Evolutionary conservation across 2,329 filamentous ascomycete genomes (phyloP).

Genomic region (Exophiala xenobiotica): DNA sequence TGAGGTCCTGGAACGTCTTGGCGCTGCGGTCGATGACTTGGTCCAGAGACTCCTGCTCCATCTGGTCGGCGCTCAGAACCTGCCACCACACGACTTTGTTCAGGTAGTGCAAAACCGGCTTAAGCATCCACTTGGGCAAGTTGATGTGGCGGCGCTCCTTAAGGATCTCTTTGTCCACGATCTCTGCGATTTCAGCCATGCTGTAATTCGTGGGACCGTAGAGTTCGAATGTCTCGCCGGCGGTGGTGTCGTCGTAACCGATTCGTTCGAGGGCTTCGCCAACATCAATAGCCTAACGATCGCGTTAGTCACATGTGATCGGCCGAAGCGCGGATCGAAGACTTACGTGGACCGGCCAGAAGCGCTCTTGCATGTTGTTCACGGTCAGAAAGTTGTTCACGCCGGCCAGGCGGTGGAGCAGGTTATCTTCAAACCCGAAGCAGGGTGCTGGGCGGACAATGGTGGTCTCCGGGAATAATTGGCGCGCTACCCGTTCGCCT

Average conservation of each 20-base stretch:
- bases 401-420: constrained; percentile 81
- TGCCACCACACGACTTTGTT: constrained; percentile 91
- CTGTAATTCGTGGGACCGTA: constrained; percentile 93
- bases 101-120: constrained; percentile 69
- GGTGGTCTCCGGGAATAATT: constrained; percentile 94
- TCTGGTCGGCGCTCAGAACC: constrained; percentile 71
- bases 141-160: constrained; percentile 90
- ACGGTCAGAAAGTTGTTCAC: constrained; percentile 80
- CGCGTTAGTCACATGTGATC: too few species aligned
- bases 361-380: constrained; percentile 90
- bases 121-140: constrained; percentile 75
- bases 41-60: constrained; percentile 90
- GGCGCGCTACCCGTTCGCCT: constrained; percentile 79
- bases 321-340: too few species aligned
- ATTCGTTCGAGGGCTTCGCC: constrained; percentile 85
- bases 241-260: constrained; percentile 86
- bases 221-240: constrained; percentile 87
- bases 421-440: constrained; percentile 91
- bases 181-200: constrained; percentile 76
- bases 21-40: constrained; percentile 85
- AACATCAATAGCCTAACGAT: constrained; percentile 74
- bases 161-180: constrained; percentile 90
- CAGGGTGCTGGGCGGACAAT: constrained; percentile 91
- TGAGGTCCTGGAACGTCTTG: constrained; percentile 94
- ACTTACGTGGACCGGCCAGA: constrained; percentile 83